Base-by-base conservation (phyloP, 768 basidiomycete species). In the Rhodosporidiobolus sp. region DNA sequence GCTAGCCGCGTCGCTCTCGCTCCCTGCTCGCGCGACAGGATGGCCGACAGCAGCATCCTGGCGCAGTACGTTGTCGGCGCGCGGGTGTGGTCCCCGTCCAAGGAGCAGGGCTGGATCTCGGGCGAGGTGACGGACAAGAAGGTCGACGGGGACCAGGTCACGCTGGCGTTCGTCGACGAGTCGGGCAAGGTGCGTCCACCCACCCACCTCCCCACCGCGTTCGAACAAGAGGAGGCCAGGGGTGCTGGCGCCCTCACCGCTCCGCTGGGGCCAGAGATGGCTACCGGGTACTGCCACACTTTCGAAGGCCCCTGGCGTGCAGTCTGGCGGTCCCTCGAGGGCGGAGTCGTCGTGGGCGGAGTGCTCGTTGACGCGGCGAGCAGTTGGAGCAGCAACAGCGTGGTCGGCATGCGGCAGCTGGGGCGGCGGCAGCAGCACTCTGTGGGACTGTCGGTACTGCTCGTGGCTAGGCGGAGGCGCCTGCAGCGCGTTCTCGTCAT, bases 71-170 rank as follows among this genome's bases (percentile, higher is more conserved):
- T 30, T 24, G 22, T 28, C n/a, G 46, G 50, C 22, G 65, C 72
- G 3, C 49, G 53, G 38, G 60, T 55, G 60, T 82, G 81, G 93
- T 93, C 94, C 79, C 87, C 92, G 75, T 92, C 95, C 84, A 93
- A 91, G 82, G 93, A 95, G 73, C 88, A 89, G 76, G 92, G 92
- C 73, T 96, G 94, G 94, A 86, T 95, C 77, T 91, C 91, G 54
- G 94, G 89, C 69, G 90, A 92, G 81, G 91, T 94, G 73, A 84
- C 85, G 63, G 83, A 84, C 50, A 87, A 87, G 72, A 83, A 85
- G 70, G 89, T 88, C 80, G 85, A 85, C 19, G 89, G 87, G 82
- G 91, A 92, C 79, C 54, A 71, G 32, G 88, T 96, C 84, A 90
- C 87, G 83, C 87, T 96, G 74, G 84, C 86, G 80, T 94, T 94